phyloP scores from a whole-genome alignment of 768 basidiomycete genomes.

The Leccinum olivaceopallidum region DNA sequence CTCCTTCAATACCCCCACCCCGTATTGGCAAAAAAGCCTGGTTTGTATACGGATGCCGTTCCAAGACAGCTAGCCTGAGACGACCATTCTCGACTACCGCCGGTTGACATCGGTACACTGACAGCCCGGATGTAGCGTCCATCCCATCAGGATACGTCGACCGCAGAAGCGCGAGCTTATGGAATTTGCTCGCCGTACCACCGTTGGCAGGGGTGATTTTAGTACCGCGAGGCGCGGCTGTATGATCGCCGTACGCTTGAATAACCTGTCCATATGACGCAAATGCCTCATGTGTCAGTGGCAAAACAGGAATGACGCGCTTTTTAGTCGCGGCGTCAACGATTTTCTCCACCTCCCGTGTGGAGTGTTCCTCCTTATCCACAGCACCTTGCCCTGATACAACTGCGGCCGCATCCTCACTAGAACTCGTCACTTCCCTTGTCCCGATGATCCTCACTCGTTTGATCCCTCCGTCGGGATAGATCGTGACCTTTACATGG shows the following conservation, averaged over 20 bases:
- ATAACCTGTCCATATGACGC: conserved; percentile 88
- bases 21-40: conserved; percentile 98
- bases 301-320: conserved; percentile 51
- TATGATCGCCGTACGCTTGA: conserved; percentile 75
- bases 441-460: conserved; percentile 81
- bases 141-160: conserved; percentile 61
- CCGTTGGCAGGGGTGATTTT: conserved; percentile 83
- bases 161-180: conserved; percentile 77
- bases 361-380: conserved; percentile 12
- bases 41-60: conserved; percentile 86
- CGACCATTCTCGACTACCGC: conserved; percentile 42
- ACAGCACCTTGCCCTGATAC: conserved; percentile 5
- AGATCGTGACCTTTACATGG: conserved; percentile 86
- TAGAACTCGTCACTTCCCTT: conserved; percentile 36
- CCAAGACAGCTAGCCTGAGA: conserved; percentile 70
- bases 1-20: conserved; percentile 42
- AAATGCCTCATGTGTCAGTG: conserved; percentile 86
- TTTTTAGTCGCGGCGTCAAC: conserved; percentile 14
- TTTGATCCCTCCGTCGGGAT: conserved; percentile 96
- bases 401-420: conserved; percentile 9
- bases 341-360: neutral
- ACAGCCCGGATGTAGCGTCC: conserved; percentile 67
- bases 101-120: conserved; percentile 82
- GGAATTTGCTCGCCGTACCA: conserved; percentile 90
- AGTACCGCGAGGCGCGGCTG: conserved; percentile 65